Base-by-base conservation (phyloP, 2,329 filamentous ascomycete genomes). In the Ceratocystis albifundus region DNA sequence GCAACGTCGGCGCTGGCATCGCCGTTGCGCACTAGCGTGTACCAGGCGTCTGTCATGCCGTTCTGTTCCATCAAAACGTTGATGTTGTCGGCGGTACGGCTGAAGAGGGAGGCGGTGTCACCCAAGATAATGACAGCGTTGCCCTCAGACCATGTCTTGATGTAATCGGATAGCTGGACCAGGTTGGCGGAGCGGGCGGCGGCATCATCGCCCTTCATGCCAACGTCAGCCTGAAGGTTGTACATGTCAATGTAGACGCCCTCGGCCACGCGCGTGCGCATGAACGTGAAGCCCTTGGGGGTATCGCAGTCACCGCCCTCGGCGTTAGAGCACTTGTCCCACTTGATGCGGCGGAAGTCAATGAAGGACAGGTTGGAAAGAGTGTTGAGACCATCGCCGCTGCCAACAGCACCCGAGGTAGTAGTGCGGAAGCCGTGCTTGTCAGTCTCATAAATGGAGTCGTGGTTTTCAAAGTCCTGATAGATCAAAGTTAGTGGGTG, bases 251-350 rank as follows among this genome's bases (percentile, higher is more conserved):
- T 74, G 68, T 81, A 85, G 6, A 83, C 78, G 20, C 61, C 64
- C 67, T 64, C 65, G 8, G 77, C 78, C 12, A 87, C 70, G 20
- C 77, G 74, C 48, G 81, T 73, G 12, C 84, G 80, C 84, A 88
- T 87, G 61, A 84, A 84, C 0, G 84, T 87, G 73, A 87, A 88
- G 15, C 86, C 86, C 74, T 88, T 88, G 25, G 84, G 86, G 0
- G 85, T 88, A 69, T 88, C 75, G 72, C 86, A 88, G 72, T 88
- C 86, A 0, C 73, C 71, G 0, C 78, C 79, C 0, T 80, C 82
- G 45, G 79, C 78, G 71, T 82, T 73, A 67, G 80, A 83, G 74
- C 85, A 87, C 1, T 72, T 76, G 30, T 77, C 73, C 84, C 86
- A 88, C 71, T 84, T 83, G 62, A 80, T 75, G 12, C 85, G 80